phyloP scores from a whole-genome alignment of 2,329 filamentous ascomycete genomes.

The Phaeosphaeriaceae sp. region DNA sequence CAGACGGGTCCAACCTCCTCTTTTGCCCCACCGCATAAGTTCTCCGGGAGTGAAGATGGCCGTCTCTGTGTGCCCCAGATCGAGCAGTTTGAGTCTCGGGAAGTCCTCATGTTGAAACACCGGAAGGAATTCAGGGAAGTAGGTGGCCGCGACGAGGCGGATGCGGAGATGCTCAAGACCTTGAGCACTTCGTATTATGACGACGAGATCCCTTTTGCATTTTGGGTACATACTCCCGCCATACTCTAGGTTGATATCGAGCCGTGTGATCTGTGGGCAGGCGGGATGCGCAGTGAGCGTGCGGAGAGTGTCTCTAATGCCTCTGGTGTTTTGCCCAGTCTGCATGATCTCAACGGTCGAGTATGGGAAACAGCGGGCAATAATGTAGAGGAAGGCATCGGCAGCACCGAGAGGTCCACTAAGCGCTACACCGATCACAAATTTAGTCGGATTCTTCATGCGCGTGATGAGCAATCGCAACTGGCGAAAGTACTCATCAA shows the following conservation, averaged over 20 bases:
- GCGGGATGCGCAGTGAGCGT: neutral
- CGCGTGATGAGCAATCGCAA: no score
- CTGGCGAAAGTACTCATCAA: no score
- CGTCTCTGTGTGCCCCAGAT: no score
- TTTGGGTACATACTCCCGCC: neutral
- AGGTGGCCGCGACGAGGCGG: no score
- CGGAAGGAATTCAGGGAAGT: no score
- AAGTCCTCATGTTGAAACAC: no score
- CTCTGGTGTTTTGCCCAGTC: neutral
- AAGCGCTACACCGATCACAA: no score
- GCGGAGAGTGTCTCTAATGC: neutral
- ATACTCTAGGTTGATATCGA: neutral
- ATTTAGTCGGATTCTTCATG: no score
- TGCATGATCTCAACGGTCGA: neutral
- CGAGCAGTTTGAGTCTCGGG: no score
- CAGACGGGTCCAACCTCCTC: neutral
- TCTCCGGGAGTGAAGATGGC: neutral
- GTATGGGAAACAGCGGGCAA: neutral
- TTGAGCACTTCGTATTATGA: neutral
- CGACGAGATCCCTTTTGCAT: neutral
- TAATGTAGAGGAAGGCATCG: neutral
- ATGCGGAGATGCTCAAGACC: no score
- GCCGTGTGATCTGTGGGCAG: neutral
- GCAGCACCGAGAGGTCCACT: no score
- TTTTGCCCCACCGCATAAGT: neutral